Base-by-base conservation (phyloP, 2,329 filamentous ascomycete species). In the Cryoendolithus antarcticus region DNA sequence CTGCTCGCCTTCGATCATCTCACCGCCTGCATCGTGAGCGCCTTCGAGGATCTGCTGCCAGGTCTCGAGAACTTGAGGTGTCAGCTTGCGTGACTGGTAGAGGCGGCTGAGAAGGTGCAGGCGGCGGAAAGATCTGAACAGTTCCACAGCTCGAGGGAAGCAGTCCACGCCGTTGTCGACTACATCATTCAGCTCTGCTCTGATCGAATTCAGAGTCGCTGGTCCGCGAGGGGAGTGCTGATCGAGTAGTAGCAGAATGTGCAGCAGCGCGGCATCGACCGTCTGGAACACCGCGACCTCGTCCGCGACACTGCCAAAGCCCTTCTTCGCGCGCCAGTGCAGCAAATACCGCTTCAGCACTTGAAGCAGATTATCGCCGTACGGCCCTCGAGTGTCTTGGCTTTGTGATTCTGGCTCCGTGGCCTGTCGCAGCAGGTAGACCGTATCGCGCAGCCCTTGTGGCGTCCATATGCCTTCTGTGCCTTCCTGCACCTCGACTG, bases 161-260 rank as follows among this genome's bases (percentile, higher is more conserved):
- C 88, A 93, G 47, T 94, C 89, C 10, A 96, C 81, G 37, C 89
- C 91, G 44, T 77, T 75, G 57, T 96, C 91, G 13, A 96, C 86
- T 1, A 96, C 65, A 30, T 82, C 80, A 58, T 96, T 84, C 4
- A 98, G 69, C 55, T 96, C 91, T 6, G 75, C 67, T 34, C 85
- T 75, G n/a, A 83, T 65, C 0, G 77, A 72, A 2, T 74, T 75
- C 3, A 70, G 63, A 35, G 71, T 74, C 5, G 71, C 74, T 15
- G 76, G 64, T 1, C 78, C 78, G n/a, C 65, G 64, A 0, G 75
- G 69, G 4, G 75, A 75, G 10, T 72, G 64, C 45, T 74, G 72
- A 56, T 96, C 89, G 7, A 95, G 71, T 48, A 93, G 74, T 3
- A 98, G 71, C 1, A 96, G 71, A 1, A 94, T 75, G 38, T 85